A percentile compares a stretch with the other conserved stretches of the same genome.
These are phyloP conservation scores for Ceratocystis colombiana DNA, from an alignment of 2,329 filamentous ascomycete genomes.

Conservation along the genomic window DNA sequence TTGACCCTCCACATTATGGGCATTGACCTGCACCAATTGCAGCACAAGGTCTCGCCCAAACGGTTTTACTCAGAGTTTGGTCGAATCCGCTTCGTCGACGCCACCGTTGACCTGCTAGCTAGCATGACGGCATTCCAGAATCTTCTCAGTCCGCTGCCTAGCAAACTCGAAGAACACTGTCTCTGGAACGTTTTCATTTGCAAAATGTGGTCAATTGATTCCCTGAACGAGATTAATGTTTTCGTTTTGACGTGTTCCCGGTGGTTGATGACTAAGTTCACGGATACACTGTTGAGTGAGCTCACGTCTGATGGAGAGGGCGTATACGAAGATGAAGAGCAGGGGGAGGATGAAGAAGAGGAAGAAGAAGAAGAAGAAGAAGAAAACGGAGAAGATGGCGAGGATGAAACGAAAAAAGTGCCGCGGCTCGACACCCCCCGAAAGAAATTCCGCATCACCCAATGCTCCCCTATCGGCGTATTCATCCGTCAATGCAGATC, in stretches of 20 bases:
- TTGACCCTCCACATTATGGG: conserved; percentile 60
- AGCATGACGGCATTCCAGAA: conserved; percentile 51
- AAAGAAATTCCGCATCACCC: conserved; percentile 52
- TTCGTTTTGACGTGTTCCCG: conserved; percentile 50
- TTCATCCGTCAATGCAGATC: conserved; percentile 68
- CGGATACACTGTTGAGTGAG: conserved; percentile 1
- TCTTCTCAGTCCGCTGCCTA: conserved; percentile 43
- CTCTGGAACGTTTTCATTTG: conserved; percentile 80
- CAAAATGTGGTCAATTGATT: conserved; percentile 74
- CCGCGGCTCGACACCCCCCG: conserved; percentile 26
- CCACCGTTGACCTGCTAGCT: conserved; percentile 43
- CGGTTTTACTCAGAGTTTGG: conserved; percentile 25
- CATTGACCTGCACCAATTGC: conserved; percentile 28
- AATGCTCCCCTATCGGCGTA: conserved; percentile 67
- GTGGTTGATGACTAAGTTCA: conserved; percentile 16
- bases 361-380: no score
- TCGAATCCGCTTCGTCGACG: conserved; percentile 40
- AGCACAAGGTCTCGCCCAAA: conserved; percentile 27
- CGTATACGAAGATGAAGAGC: no score
- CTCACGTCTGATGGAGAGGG: not conserved
- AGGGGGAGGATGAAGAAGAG: conserved; percentile 38
- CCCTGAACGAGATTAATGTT: conserved; percentile 64
- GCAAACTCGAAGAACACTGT: conserved; percentile 57
- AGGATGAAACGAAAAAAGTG: no score
- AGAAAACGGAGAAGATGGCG: no score